phyloP scores from a whole-genome alignment of 2,329 filamentous ascomycete species.

The Aspergillus brasiliensis region DNA sequence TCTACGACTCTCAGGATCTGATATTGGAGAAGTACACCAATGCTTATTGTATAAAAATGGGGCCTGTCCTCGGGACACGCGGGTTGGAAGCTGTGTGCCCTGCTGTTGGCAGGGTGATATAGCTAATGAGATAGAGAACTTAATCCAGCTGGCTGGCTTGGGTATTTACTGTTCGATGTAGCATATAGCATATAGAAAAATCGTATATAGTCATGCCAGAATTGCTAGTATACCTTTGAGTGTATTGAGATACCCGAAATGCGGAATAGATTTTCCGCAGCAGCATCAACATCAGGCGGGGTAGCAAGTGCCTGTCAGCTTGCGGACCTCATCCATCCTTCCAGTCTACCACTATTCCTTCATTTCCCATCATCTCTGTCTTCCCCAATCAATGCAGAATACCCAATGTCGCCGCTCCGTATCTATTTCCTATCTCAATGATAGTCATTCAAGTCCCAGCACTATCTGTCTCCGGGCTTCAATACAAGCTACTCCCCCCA shows the following conservation, averaged over 20 bases:
- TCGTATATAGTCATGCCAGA: neutral
- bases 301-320: too few relatives aligned
- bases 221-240: neutral
- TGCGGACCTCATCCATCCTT: too few relatives aligned
- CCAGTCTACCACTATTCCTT: too few relatives aligned
- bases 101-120: neutral
- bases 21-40: neutral
- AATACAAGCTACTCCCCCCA: neutral
- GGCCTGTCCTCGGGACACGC: too few relatives aligned
- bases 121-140: neutral
- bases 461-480: neutral
- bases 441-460: neutral
- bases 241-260: too few relatives aligned
- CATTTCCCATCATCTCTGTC: too few relatives aligned
- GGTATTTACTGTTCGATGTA: neutral
- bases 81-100: too few relatives aligned
- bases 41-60: neutral
- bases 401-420: too few relatives aligned
- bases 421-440: neutral
- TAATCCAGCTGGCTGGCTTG: neutral
- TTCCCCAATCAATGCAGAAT: too few relatives aligned
- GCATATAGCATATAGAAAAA: neutral
- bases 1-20: neutral
- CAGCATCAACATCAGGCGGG: too few relatives aligned
- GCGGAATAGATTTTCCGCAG: too few relatives aligned